Evolutionary conservation across 805 yeast genomes (phyloP).

Genomic region (Grigorovia humatica): DNA sequence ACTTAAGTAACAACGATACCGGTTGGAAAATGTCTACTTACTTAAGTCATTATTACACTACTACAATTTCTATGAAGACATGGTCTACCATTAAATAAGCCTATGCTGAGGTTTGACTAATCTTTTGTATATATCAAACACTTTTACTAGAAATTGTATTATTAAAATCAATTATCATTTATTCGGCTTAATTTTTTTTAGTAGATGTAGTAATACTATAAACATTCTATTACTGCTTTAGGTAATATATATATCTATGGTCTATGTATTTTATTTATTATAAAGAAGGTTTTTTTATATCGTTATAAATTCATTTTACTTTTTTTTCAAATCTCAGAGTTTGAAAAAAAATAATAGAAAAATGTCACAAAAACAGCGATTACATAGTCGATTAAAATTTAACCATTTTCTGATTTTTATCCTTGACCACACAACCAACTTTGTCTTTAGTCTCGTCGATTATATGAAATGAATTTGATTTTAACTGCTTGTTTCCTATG

Average conservation of each 20-base stretch:
- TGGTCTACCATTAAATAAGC: conserved; percentile 41
- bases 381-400: no score
- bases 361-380: background rate
- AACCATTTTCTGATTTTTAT: no score
- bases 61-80: conserved; percentile 41
- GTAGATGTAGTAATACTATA: background rate
- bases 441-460: no score
- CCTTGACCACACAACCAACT: no score
- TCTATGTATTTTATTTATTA: conserved; percentile 17
- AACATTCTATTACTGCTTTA: background rate
- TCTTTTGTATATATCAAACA: background rate
- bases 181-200: background rate
- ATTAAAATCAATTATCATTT: background rate
- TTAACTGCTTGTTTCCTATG: no score
- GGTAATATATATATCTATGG: conserved; percentile 7
- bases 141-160: conserved; percentile 1
- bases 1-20: conserved; percentile 74
- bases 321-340: background rate
- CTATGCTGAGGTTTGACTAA: background rate
- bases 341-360: background rate
- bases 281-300: conserved; percentile 5
- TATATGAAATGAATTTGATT: no score
- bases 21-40: conserved; percentile 35
- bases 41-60: conserved; percentile 32
- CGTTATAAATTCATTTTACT: background rate